phyloP scores from a whole-genome alignment of 2,329 filamentous ascomycete species.

The Cordyceps sp. region DNA sequence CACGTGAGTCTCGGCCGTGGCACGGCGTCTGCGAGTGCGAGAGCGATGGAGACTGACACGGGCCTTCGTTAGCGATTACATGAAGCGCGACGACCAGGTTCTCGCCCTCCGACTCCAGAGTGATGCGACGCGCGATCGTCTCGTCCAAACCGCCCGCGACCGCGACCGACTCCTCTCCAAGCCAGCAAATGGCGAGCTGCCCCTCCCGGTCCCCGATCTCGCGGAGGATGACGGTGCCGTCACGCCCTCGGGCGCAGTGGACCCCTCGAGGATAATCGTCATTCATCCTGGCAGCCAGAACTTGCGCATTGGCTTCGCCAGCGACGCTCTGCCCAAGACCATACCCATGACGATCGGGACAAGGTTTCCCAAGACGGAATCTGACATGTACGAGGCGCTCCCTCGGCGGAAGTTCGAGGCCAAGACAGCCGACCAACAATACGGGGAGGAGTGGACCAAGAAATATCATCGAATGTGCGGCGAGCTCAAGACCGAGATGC shows the following conservation, averaged over 20 bases:
- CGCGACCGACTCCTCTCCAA: constrained; percentile 72
- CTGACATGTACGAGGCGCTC: constrained; percentile 65
- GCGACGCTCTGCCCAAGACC: constrained; percentile 84
- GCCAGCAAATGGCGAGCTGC: constrained; percentile 49
- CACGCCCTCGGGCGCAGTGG: constrained; percentile 40
- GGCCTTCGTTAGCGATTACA: constrained; percentile 55
- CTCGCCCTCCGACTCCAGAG: constrained; percentile 75
- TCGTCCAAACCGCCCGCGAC: constrained; percentile 76
- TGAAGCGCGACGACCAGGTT: constrained; percentile 95
- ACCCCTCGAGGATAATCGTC: constrained; percentile 82
- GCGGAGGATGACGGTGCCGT: constrained; percentile 38
- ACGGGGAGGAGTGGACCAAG: constrained; percentile 66
- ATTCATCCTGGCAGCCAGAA: constrained; percentile 95
- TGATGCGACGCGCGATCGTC: constrained; percentile 69
- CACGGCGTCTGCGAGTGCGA: background rate
- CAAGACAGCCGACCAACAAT: constrained; percentile 56
- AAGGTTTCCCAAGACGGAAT: constrained; percentile 62
- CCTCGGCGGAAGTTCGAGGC: constrained; percentile 53
- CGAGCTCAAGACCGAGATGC: constrained; percentile 81
- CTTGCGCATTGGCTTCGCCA: constrained; percentile 84
- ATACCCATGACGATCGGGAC: constrained; percentile 85
- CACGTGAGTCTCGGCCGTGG: constrained; percentile 42
- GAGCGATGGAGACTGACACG: background rate
- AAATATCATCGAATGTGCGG: constrained; percentile 69
- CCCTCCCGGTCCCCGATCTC: constrained; percentile 42